Evolutionary conservation across 148 eudicot species (phyloP).

Genomic region (Rhododendron henanense): DNA sequence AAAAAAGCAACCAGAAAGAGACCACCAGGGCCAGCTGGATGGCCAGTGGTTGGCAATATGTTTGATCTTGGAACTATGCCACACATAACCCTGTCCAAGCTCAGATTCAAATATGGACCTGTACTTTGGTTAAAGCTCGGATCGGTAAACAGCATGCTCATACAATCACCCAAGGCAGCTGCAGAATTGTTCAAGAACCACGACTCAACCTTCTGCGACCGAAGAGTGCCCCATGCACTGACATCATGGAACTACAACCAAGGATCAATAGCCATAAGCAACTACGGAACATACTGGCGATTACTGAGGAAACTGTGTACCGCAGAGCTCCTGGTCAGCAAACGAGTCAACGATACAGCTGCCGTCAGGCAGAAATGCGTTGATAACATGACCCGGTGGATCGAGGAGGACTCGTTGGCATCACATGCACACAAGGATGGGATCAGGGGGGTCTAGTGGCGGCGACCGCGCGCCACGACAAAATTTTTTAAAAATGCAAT

Average conservation of each 20-base stretch:
- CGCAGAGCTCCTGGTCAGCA: slow-evolving; percentile 15
- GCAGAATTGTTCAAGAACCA: slow-evolving; percentile 22
- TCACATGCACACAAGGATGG: neutral
- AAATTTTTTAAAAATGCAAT: too few relatives aligned
- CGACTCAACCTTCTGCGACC: slow-evolving; percentile 12
- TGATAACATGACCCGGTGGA: slow-evolving; percentile 23
- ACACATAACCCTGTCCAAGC: slow-evolving; percentile 7
- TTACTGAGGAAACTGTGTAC: slow-evolving; percentile 12
- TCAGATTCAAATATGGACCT: slow-evolving; percentile 12
- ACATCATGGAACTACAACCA: slow-evolving; percentile 17
- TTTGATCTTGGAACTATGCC: slow-evolving; percentile 17
- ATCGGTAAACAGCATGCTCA: slow-evolving; percentile 22
- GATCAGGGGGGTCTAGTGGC: too few relatives aligned
- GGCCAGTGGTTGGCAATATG: slow-evolving; percentile 20
- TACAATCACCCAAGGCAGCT: slow-evolving; percentile 11
- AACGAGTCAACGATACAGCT: slow-evolving; percentile 11
- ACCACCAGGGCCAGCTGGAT: slow-evolving; percentile 24
- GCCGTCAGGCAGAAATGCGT: slow-evolving; percentile 6
- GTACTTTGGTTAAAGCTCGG: slow-evolving; percentile 25
- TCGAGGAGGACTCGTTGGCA: slow-evolving; percentile 12
- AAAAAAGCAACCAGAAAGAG: neutral
- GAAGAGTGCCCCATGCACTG: slow-evolving; percentile 5
- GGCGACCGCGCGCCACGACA: too few relatives aligned
- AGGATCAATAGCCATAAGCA: slow-evolving; percentile 15
- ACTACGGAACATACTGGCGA: slow-evolving; percentile 17